Evolutionary conservation across 2,329 filamentous ascomycete genomes (phyloP).

Genomic region (Sphaerulina musiva): DNA sequence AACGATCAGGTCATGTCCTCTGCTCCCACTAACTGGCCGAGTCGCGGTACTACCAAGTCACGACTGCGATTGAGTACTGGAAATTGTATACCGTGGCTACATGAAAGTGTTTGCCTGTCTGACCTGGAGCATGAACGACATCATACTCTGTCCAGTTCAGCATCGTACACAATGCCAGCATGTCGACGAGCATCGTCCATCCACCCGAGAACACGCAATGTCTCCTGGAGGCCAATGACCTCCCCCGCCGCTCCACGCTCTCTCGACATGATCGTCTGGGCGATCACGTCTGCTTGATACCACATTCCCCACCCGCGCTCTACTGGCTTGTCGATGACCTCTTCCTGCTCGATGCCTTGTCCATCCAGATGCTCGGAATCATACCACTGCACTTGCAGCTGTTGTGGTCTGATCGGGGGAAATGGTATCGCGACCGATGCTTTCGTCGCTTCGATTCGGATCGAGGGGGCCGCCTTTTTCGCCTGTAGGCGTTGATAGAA

Average conservation of each 20-base stretch:
- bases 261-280: slow-evolving; percentile 6
- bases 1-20: too few species aligned
- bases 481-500: slow-evolving; percentile 23
- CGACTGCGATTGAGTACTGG: background rate
- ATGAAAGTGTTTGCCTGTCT: background rate
- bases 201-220: slow-evolving; percentile 6
- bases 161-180: slow-evolving; percentile 6
- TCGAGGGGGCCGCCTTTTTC: slow-evolving; percentile 6
- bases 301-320: slow-evolving; percentile 28
- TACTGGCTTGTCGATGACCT: slow-evolving; percentile 26
- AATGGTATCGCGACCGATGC: slow-evolving; percentile 28
- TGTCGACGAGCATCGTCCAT: slow-evolving; percentile 6
- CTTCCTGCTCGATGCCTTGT: slow-evolving; percentile 26
- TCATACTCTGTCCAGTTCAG: slow-evolving; percentile 11
- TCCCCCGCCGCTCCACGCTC: slow-evolving; percentile 2
- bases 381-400: slow-evolving; percentile 28
- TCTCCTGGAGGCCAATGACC: slow-evolving; percentile 5
- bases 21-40: too few species aligned
- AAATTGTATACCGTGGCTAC: background rate
- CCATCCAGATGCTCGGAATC: slow-evolving; percentile 21
- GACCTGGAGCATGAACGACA: background rate
- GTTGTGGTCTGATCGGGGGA: slow-evolving; percentile 26
- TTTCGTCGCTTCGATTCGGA: slow-evolving; percentile 20
- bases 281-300: slow-evolving; percentile 32
- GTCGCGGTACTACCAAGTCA: background rate